Evolutionary conservation across 23 red algal species (phyloP).

Genomic region (Rhodosorus marinus): DNA sequence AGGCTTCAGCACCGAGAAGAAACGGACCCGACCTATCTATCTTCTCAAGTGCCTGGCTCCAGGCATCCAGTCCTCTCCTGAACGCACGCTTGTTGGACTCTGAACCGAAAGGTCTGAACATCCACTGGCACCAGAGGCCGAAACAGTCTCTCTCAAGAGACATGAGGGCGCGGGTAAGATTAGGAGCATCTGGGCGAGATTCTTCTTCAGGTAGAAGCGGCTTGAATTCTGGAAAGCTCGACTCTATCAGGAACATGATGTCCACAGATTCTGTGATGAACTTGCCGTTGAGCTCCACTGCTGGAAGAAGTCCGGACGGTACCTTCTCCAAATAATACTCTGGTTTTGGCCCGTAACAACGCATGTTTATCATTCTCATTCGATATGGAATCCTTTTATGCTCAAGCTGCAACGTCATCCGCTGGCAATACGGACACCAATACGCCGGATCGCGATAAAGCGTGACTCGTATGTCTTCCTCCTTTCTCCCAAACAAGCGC

Average conservation of each 20-base stretch:
- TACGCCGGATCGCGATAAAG: slow-evolving; percentile 64
- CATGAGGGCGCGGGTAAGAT: not conserved
- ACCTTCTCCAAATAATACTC: slow-evolving; percentile 53
- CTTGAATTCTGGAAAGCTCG: slow-evolving; percentile 3
- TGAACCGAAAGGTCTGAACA: not conserved
- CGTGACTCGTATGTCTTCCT: slow-evolving; percentile 38
- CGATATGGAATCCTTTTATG: slow-evolving; percentile 42
- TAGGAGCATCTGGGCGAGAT: too few relatives aligned
- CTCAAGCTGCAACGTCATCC: slow-evolving; percentile 62
- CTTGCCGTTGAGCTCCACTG: slow-evolving; percentile 42
- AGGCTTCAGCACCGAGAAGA: not conserved
- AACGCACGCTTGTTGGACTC: not conserved
- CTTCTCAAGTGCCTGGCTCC: not conserved
- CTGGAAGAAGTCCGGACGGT: slow-evolving; percentile 61
- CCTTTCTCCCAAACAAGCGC: slow-evolving; percentile 29
- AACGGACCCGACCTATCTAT: not conserved
- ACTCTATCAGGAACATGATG: slow-evolving; percentile 80
- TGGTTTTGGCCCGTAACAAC: slow-evolving; percentile 76
- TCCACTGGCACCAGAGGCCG: not conserved
- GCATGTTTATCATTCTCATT: slow-evolving; percentile 72
- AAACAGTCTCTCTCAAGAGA: not conserved
- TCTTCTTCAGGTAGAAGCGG: not conserved
- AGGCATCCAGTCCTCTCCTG: not conserved
- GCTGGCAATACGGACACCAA: slow-evolving; percentile 94
- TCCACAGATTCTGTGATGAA: slow-evolving; percentile 70